These are phyloP conservation scores for Terana coerulea DNA, from an alignment of 768 basidiomycete species.

Conservation along the genomic window DNA sequence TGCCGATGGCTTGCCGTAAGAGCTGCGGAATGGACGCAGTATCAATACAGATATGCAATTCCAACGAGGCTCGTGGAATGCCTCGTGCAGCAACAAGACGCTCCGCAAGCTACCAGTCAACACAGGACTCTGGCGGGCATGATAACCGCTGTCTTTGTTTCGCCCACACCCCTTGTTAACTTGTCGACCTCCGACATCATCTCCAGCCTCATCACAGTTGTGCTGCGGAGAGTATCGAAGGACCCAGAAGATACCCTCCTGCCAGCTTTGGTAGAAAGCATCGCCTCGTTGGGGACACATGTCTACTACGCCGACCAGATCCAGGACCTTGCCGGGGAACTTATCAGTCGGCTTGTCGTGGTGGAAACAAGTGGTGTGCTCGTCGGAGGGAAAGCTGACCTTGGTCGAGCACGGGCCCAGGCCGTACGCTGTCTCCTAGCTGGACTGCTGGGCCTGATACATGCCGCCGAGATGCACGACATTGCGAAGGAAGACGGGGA, in stretches of 20 bases:
- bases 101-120: conserved; percentile 39
- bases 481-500: conserved; percentile 25
- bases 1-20: conserved; percentile 81
- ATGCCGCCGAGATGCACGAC: conserved; percentile 53
- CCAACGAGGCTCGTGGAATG: conserved; percentile 82
- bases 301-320: conserved; percentile 97
- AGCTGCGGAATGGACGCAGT: conserved; percentile 83
- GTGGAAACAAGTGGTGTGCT: conserved; percentile 63
- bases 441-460: conserved; percentile 66
- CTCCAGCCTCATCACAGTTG: conserved; percentile 68
- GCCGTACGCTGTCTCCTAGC: conserved; percentile 70
- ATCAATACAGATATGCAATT: conserved; percentile 90
- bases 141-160: conserved; percentile 81
- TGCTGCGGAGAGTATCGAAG: conserved; percentile 65
- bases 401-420: conserved; percentile 48
- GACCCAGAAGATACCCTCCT: conserved; percentile 64
- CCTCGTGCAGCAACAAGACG: conserved; percentile 61
- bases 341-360: conserved; percentile 68
- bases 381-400: conserved; percentile 34
- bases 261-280: conserved; percentile 65
- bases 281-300: conserved; percentile 82
- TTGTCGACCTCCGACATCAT: conserved; percentile 88
- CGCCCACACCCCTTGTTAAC: conserved; percentile 79
- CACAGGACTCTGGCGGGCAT: conserved; percentile 68
- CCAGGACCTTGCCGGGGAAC: conserved; percentile 83